These are phyloP conservation scores for Henckelia pumila DNA, from an alignment of 257 asterid genomes.

Conservation along the genomic window DNA sequence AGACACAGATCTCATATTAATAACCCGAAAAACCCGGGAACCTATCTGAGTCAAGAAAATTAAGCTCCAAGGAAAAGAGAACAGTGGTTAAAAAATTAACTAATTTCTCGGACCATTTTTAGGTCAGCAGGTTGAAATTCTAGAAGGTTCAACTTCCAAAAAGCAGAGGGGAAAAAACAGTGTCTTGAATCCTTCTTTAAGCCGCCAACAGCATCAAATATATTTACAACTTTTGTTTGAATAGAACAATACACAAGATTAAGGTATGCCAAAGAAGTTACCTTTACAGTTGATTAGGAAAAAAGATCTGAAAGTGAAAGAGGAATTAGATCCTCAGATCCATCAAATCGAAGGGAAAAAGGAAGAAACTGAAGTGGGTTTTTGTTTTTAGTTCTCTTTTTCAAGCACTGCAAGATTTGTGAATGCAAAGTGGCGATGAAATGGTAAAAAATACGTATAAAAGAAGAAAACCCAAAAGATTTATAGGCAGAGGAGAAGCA, in stretches of 20 bases:
- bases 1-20: conserved; percentile 35
- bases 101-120: conserved; percentile 27
- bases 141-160: conserved; percentile 48
- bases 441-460: conserved; percentile 15
- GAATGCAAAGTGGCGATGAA: conserved; percentile 22
- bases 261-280: conserved; percentile 27
- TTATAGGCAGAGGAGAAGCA: conserved; percentile 19
- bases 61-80: conserved; percentile 36
- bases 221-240: conserved; percentile 1
- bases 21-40: conserved; percentile 26
- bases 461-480: conserved; percentile 5
- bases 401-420: not conserved
- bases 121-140: conserved; percentile 50
- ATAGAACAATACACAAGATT: conserved; percentile 3
- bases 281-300: conserved; percentile 36
- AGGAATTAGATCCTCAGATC: conserved; percentile 41
- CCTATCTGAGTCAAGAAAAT: conserved; percentile 28
- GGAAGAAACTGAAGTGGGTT: conserved; percentile 22
- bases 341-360: conserved; percentile 30
- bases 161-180: conserved; percentile 17
- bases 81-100: conserved; percentile 38
- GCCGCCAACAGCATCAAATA: conserved; percentile 27
- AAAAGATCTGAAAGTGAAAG: conserved; percentile 51
- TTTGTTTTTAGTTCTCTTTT: not conserved
- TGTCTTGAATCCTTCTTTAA: conserved; percentile 30